Conservation (phyloP, 768 basidiomycete species). For the Trametes coccinea region DNA sequence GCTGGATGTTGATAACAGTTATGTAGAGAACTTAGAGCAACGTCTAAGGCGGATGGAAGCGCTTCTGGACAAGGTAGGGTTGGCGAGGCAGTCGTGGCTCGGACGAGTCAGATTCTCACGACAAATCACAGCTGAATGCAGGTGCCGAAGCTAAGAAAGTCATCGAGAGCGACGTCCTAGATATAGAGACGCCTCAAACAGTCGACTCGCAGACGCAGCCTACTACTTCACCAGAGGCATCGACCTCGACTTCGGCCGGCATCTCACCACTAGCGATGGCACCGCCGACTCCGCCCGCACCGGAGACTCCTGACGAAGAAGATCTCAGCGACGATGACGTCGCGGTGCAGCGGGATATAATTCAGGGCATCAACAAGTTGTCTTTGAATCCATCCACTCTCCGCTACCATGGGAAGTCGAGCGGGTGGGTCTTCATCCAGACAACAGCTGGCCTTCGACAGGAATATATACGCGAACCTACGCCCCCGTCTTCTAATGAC, state of each 20-base stretch:
- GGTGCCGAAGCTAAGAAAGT: neutral
- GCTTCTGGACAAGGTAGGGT: constrained; percentile 24
- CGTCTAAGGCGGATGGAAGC: constrained; percentile 32
- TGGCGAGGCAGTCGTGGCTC: too few species aligned
- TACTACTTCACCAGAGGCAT: neutral
- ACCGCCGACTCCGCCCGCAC: neutral
- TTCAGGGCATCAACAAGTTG: constrained; percentile 30
- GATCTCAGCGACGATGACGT: constrained; percentile 30
- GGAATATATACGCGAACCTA: constrained; percentile 32
- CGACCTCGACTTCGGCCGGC: neutral
- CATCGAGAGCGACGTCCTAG: too few species aligned
- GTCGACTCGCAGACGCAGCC: neutral
- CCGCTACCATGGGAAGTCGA: constrained; percentile 45
- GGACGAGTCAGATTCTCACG: neutral
- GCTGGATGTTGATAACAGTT: neutral
- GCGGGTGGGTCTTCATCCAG: constrained; percentile 41
- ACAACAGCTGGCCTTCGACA: constrained; percentile 41
- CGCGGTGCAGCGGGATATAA: constrained; percentile 24
- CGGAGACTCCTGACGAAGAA: constrained; percentile 26
- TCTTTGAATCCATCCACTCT: constrained; percentile 26
- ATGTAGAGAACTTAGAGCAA: constrained; percentile 30
- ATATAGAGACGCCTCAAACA: neutral
- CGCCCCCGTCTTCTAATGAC: neutral
- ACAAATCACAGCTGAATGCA: neutral
- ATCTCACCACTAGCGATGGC: neutral